Evolutionary conservation across 129 eudicot species (phyloP).

Genomic region (Deinandra increscens): DNA sequence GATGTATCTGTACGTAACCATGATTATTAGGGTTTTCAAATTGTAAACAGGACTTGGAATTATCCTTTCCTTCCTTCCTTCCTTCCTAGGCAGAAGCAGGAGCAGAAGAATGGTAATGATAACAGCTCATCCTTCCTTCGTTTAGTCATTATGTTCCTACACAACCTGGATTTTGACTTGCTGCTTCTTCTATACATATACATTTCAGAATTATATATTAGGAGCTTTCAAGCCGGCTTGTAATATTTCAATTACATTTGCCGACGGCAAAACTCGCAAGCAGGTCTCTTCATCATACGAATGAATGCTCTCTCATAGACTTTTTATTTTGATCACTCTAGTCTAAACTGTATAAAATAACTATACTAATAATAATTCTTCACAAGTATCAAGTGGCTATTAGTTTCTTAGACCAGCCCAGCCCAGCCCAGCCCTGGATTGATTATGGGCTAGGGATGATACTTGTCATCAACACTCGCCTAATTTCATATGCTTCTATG

Average conservation of each 20-base stretch:
- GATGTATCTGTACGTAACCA: no score
- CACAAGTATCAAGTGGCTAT: no score
- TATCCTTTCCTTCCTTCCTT: no score
- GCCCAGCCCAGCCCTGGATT: no score
- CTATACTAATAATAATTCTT: no score
- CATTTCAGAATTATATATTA: conserved; percentile 68
- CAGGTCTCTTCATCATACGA: conserved; percentile 58
- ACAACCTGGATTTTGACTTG: not conserved
- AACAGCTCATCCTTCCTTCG: not conserved
- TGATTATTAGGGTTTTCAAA: not conserved
- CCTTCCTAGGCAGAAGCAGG: no score
- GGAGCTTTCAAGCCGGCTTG: conserved; percentile 94
- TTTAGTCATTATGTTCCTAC: not conserved
- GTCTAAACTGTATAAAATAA: no score
- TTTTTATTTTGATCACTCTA: no score
- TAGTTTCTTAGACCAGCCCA: not conserved
- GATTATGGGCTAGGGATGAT: not conserved
- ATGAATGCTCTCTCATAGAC: no score
- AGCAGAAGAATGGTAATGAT: no score
- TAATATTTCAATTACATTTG: conserved; percentile 59
- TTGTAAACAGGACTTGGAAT: not conserved
- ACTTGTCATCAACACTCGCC: not conserved
- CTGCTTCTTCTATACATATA: conserved; percentile 6
- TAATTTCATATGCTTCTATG: not conserved
- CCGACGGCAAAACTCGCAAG: conserved; percentile 81